phyloP scores from a whole-genome alignment of 345 rosid species.

The Eucalyptus sideroxylon region DNA sequence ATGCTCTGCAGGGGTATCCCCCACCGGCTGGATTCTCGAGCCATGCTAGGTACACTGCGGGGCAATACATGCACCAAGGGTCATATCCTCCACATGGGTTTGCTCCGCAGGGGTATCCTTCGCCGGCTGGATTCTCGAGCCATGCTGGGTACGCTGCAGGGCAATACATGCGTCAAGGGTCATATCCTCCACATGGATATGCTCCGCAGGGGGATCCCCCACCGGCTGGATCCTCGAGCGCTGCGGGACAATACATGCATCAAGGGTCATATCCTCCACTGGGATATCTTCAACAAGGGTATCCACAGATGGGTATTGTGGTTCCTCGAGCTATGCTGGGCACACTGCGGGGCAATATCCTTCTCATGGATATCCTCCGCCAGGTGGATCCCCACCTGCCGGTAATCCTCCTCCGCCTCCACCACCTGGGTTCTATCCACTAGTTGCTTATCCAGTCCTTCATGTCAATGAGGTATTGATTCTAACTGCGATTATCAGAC shows the following conservation, averaged over 20 bases:
- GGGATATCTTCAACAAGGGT: background rate
- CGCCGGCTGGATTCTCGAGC: background rate
- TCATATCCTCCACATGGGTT: background rate
- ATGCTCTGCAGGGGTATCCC: background rate
- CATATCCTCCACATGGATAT: background rate
- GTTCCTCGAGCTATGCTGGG: background rate
- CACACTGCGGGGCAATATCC: background rate
- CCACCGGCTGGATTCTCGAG: background rate
- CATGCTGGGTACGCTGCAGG: background rate
- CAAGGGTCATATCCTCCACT: background rate
- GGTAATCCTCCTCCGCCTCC: background rate
- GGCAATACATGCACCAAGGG: background rate
- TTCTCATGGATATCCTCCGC: slow-evolving; percentile 21
- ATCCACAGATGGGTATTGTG: background rate
- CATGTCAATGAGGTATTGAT: slow-evolving; percentile 1
- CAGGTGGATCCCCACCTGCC: slow-evolving; percentile 6
- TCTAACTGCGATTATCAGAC: background rate
- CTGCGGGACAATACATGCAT: background rate
- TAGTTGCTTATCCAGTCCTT: slow-evolving; percentile 33
- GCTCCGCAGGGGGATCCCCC: background rate
- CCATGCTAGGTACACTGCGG: background rate
- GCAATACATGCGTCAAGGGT: background rate
- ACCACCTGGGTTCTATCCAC: slow-evolving; percentile 1
- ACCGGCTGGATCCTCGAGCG: background rate
- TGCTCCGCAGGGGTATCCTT: background rate